Evolutionary conservation across 1,284 basidiomycete genomes (phyloP), one percentile per base, ranked within the genome.

Genomic region (Abortiporus biennis): DNA sequence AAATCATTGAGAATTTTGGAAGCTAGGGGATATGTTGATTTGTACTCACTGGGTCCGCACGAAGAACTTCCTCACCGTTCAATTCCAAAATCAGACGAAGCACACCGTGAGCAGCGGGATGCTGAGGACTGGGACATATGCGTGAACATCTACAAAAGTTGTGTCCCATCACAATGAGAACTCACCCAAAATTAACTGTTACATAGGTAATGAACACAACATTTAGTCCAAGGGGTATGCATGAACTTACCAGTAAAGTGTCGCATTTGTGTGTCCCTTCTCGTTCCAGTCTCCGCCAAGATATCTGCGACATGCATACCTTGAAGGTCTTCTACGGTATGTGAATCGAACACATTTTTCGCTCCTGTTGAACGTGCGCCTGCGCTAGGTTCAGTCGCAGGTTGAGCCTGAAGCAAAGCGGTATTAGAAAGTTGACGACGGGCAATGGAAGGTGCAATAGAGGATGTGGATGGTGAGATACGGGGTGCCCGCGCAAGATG

Each of bases 61-160:
- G 82, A 37, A 94, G 70, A 54, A 95, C 91, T 67, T 93, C 89
- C 66, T 99, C 95, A 51, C 95, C 95, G 61, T 99, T 99, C 56
- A 99, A 71, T 67, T 99, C 95, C 49, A 99, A 73, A 61, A 99
- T 99, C 67, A 99, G 79, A 53, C 95, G 90, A 43, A 99, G 78
- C 66, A 99, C 96, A 64, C 95, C 95, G 66, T 99, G 95, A 23
- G 95, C 95, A 47, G 95, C 96, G 44, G 95, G 95, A 74, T 99
- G 95, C 66, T 99, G 95, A 47, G 95, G 93, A 52, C 86, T 88
- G 50, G 34, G 21, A 22, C 12, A 9, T 31, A 44, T 23, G 51
- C 22, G 22, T 15, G 21, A 19, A 34, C 3, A 24, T 25, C 25
- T 36, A 36, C 33, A 32, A 21, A 2, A n/a, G n/a, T n/a, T 9